Conservation (phyloP, 2,329 filamentous ascomycete species). For the Apiospora aurea region DNA sequence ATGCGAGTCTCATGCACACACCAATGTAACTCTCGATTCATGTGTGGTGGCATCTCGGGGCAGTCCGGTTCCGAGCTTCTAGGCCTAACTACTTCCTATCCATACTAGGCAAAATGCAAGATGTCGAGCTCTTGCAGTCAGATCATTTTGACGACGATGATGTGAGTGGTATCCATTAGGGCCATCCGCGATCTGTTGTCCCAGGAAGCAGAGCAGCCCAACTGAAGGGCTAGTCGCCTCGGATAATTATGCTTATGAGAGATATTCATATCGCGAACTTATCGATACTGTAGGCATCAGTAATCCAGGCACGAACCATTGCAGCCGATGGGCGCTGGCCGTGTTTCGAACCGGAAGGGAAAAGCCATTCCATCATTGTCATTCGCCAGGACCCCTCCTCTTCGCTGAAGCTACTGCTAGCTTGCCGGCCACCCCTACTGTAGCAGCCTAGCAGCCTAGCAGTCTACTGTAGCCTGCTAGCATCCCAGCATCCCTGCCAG, state of each 20-base stretch:
- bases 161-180: neutral
- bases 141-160: neutral
- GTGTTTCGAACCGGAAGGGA: slow-evolving; percentile 13
- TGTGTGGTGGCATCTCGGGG: neutral
- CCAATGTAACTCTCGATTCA: neutral
- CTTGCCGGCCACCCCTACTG: neutral
- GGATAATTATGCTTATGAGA: slow-evolving; percentile 1
- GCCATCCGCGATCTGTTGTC: neutral
- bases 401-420: neutral
- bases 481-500: too few species aligned
- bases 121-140: neutral
- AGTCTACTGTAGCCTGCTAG: too few species aligned
- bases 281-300: neutral
- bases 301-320: slow-evolving; percentile 21
- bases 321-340: neutral
- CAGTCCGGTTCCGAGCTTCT: slow-evolving; percentile 6
- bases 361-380: slow-evolving; percentile 5
- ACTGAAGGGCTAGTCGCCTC: neutral
- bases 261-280: neutral
- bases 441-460: too few species aligned
- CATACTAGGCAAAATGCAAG: neutral
- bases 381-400: slow-evolving; percentile 10
- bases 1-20: neutral
- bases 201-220: neutral
- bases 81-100: neutral